Evolutionary conservation across 768 basidiomycete species (phyloP), one percentile per base, ranked within the genome.

Genomic region (Hemileccinum rubropunctum): DNA sequence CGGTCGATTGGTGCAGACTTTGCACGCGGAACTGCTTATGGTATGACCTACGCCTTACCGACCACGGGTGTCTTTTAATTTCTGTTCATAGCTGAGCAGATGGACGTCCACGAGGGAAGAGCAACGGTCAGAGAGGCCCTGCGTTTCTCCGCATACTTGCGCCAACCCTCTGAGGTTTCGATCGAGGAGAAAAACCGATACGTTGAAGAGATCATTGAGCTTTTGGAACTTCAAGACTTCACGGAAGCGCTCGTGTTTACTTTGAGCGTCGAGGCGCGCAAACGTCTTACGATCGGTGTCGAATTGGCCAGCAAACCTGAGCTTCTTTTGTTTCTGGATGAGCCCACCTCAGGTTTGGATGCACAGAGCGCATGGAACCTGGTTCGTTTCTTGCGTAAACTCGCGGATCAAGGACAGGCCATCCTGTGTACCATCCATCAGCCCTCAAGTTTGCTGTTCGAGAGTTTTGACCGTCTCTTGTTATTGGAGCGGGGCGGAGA

Each of bases 341-440:
- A 78, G 61, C 77, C 79, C 14, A 80, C 79, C 3, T 80, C 79
- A 11, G 78, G 80, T 50, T 64, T 84, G 48, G 82, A 83, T 57
- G 74, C 75, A 34, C 79, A 80, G 61, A 85, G 83, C 47, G 89
- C 91, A 3, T 91, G 87, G 87, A 85, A 87, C 59, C 70, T 92
- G 27, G 80, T 91, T 23, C 83, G 86, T 35, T 88, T 94, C 80
- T 65, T 93, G 40, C 74, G 85, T 11, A 91, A 91, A 62, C 80
- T 94, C 36, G 89, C 90, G 10, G 82, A 88, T 56, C 82, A 84
- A 57, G 92, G 92, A 11, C 91, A 93, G 60, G 88, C 90, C 37
- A 94, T 94, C 58, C 77, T 95, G 13, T 93, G 91, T 69, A 95
- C 89, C 4, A 91, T 94, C 57, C 91, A 92, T 54, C 91, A 93